Base-by-base conservation (phyloP, 2,329 filamentous ascomycete species). In the Xenosphaeropsis pyriputrescens region DNA sequence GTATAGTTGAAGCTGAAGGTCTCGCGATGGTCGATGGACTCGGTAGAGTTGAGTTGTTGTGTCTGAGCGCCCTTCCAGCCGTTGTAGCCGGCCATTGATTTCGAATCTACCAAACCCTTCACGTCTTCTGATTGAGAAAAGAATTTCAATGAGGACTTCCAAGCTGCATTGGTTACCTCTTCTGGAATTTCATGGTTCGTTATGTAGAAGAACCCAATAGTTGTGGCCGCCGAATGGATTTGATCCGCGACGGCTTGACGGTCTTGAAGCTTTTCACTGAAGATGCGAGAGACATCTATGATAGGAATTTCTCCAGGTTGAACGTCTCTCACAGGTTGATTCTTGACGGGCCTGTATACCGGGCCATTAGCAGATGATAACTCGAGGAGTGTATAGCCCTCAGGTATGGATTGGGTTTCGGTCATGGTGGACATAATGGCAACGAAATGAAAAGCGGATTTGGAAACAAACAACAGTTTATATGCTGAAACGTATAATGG, bases 71-170 rank as follows among this genome's bases (percentile, higher is more conserved):
- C 45, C 18, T 45, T 51, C 32, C 66, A 74, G 3, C 70, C 70
- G 42, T 67, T 69, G 42, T 59, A 63, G 40, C 68, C 69, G 41
- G 69, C 59, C 15, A 60, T 26, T 9, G 12, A 11, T 26, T 26
- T 26, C 12, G 22, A 26, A 26, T 26, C 22, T 11, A 26, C 22
- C 22, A 26, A 26, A 9, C 22, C 12, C 12, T 26, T 26, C 3
- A 26, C 12, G 12, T 26, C 7, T 26, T 26, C 22, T 9, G 22
- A 11, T 26, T 26, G 22, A 5, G 22, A 26, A 11, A 26, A 26
- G 8, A 26, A 26, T 3, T 9, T 9, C 7, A 26, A 11, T 9
- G 22, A 26, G 3, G 22, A 26, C 22, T 26, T 26, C 22, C 22
- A 26, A 26, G 22, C 22, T 26, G 22, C 22, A 26, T 26, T 26